phyloP scores from a whole-genome alignment of 495 filamentous ascomycete species.

The Podospora tetraspora region DNA sequence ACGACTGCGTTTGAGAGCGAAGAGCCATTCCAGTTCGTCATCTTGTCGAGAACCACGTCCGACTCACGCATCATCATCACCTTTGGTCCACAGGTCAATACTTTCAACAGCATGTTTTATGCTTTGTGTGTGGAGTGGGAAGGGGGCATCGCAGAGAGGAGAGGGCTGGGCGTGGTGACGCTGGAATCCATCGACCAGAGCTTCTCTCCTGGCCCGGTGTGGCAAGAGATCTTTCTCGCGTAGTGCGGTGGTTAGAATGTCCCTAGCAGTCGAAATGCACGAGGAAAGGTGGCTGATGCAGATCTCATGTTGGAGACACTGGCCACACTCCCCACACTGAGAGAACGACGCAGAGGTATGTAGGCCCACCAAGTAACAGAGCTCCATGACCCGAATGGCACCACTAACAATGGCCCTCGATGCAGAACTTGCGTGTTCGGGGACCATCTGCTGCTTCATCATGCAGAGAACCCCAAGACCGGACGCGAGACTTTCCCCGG shows the following conservation, averaged over 20 bases:
- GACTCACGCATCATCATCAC: neutral
- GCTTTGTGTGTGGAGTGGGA: constrained; percentile 11
- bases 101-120: constrained; percentile 5
- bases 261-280: too few species aligned
- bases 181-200: neutral
- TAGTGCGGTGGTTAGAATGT: neutral
- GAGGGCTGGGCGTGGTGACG: constrained; percentile 13
- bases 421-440: too few species aligned
- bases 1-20: constrained; percentile 10
- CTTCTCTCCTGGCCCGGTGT: constrained; percentile 12
- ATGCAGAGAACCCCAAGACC: too few species aligned
- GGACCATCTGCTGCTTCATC: too few species aligned
- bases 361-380: too few species aligned
- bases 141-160: constrained; percentile 11
- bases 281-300: too few species aligned
- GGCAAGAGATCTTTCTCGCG: constrained; percentile 16
- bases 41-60: neutral
- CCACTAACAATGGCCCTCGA: too few species aligned
- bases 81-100: neutral
- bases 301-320: too few species aligned
- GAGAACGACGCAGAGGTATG: too few species aligned
- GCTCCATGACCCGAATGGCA: too few species aligned
- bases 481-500: too few species aligned
- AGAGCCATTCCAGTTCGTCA: constrained; percentile 3
- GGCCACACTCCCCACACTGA: too few species aligned